Base-by-base conservation (phyloP, 139 green algal genomes). In the Chlorella sp. region DNA sequence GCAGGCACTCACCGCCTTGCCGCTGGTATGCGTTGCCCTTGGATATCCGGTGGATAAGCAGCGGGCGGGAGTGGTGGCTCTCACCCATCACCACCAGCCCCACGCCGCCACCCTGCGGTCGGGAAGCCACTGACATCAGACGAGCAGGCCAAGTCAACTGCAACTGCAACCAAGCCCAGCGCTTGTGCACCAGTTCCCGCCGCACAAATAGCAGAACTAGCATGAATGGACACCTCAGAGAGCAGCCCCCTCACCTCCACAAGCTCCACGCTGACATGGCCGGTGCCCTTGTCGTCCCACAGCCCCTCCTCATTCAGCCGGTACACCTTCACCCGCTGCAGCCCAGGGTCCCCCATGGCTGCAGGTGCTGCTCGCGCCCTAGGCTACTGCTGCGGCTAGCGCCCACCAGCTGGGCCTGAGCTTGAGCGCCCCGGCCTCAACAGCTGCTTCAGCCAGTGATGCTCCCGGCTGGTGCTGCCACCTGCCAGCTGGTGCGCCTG, bases 281-380 rank as follows among this genome's bases (percentile, higher is more conserved):
- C 97, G 5, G 96, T 99, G 19, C 97, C 97, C 62, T 95, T 98
- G 86, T 99, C 97, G 81, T 98, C 94, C 97, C 97, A 99, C 58
- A 92, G 86, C 1, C 96, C 96, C 19, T 96, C 89, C 20, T 93
- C 81, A 64, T 95, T 97, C 2, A 99, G 87, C 30, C 90, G 92
- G 80, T 99, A 99, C 0, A 99, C 90, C 81, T 99, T 98, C 0
- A 98, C 95, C 0, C 95, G 87, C 77, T 96, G 92, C 88, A 92
- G 38, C 20, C 24, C 48, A 13, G 24, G 76, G 24, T 73, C 77
- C 8, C 58, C 43, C 60, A 72, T 73, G 54, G 22, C 41, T 78
- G 72, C 70, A 8, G 1, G 36, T 87, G 51, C 51, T 60, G 51
- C 13, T 16, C 22, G 51, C 46, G 51, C 51, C 51, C 51, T 26